phyloP scores from a whole-genome alignment of 2,329 filamentous ascomycete genomes.

The Calonectria naviculata region DNA sequence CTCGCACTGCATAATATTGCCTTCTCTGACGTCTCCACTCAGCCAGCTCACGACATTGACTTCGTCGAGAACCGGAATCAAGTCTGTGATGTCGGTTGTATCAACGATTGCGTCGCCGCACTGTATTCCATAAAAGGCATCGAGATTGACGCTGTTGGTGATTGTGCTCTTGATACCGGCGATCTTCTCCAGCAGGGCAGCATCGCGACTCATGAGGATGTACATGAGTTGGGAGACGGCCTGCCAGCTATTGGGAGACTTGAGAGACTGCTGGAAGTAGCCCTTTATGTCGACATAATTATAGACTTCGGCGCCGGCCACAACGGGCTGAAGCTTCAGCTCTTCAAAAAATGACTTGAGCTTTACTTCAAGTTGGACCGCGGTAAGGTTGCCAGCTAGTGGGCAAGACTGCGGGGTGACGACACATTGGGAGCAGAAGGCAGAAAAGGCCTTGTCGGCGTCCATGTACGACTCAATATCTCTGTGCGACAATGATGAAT shows the following conservation, averaged over 20 bases:
- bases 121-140: neutral
- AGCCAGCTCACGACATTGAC: neutral
- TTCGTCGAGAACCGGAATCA: neutral
- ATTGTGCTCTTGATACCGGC: neutral
- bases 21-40: neutral
- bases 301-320: neutral
- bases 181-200: neutral
- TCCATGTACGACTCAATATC: neutral
- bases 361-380: neutral
- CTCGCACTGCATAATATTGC: neutral
- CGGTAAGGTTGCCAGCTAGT: neutral
- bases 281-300: neutral
- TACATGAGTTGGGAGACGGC: neutral
- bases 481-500: neutral
- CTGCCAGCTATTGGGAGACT: neutral
- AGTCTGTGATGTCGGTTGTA: neutral
- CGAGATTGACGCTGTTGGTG: neutral
- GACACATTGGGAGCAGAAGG: neutral
- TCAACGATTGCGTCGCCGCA: neutral
- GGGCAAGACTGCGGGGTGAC: neutral
- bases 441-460: neutral
- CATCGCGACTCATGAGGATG: neutral
- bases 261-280: constrained; percentile 2
- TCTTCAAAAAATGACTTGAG: neutral
- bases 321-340: neutral